phyloP scores from a whole-genome alignment of 2,329 filamentous ascomycete genomes.

The Xylariaceae sp. region DNA sequence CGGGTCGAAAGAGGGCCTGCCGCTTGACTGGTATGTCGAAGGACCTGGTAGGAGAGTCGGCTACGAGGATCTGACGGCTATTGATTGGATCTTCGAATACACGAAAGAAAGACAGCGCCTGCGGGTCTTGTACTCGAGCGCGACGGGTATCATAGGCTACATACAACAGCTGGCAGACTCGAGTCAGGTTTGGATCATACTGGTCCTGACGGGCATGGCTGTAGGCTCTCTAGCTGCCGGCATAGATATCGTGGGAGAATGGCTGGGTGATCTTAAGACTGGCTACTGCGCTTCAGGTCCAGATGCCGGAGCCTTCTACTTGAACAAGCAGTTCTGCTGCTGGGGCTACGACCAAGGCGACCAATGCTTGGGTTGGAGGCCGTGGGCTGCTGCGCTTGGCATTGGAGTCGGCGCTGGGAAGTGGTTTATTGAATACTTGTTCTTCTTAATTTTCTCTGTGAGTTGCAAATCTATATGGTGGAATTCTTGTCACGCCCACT shows the following conservation, averaged over 20 bases:
- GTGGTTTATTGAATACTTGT: constrained; percentile 82
- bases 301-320: constrained; percentile 82
- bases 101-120: constrained; percentile 89
- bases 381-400: constrained; percentile 75
- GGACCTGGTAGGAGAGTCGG: constrained; percentile 84
- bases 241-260: constrained; percentile 88
- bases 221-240: constrained; percentile 80
- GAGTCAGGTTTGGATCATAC: constrained; percentile 86
- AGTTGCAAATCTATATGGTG: constrained; percentile 29
- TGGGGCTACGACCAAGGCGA: constrained; percentile 81
- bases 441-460: constrained; percentile 83
- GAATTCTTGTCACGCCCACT: neutral
- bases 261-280: constrained; percentile 88
- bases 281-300: constrained; percentile 74
- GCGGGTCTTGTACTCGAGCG: constrained; percentile 67
- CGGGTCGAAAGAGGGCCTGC: constrained; percentile 44
- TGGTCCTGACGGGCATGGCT: constrained; percentile 79
- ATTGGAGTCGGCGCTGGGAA: constrained; percentile 62
- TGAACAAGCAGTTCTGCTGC: constrained; percentile 90
- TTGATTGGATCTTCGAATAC: constrained; percentile 99
- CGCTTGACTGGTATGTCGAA: constrained; percentile 82
- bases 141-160: constrained; percentile 68
- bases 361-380: constrained; percentile 81
- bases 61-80: constrained; percentile 94
- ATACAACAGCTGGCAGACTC: constrained; percentile 71